Evolutionary conservation across 2,329 filamentous ascomycete genomes (phyloP), one percentile per base, ranked within the genome.

Genomic region (Paraconiothyrium sp.): DNA sequence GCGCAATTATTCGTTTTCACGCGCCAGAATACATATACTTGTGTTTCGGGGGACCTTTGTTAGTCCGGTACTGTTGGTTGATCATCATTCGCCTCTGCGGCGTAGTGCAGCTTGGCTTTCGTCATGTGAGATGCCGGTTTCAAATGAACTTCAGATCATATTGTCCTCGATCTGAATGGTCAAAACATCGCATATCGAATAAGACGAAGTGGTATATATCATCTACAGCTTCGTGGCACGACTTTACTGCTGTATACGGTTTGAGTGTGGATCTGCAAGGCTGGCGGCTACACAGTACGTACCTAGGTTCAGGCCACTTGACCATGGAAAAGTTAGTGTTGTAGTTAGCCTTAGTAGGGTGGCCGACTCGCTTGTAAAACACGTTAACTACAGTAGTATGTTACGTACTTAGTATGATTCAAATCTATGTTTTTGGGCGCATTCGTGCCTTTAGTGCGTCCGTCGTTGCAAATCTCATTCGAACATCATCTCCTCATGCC

Each of bases 211-310:
- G 16, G 35, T 39, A 39, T 11, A 20, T 7, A 43, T 20, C 41
- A 9, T 43, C 41, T 43, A 43, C n/a, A 20, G 41, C 41, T 43
- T 43, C n/a, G 41, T 20, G 41, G 41, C 41, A 43, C 41, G 41
- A 43, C 41, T 20, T 43, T 5, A 9, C 41, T 9, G 41, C 20
- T 43, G 9, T 43, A 6, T 43, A 43, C 9, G 9, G n/a, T n/a
- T 43, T n/a, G 16, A 43, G 41, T 20, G 41, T 43, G n/a, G 41
- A 43, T 43, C 41, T 43, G 41, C 41, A 43, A 43, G 41, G 41
- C 47, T 50, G 47, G 20, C 47, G 13, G 47, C 14, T 39, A 39
- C 20, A 20, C 20, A 20, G 1, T 20, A 20, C 20, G 20, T 20
- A 20, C 20, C 20, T 20, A 20, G 20, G 20, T 20, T 20, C 20